A percentile compares a stretch with the other conserved stretches of the same genome.
phyloP scores from a whole-genome alignment of 352 stramenopile species.

The Thalassiosira hispida region DNA sequence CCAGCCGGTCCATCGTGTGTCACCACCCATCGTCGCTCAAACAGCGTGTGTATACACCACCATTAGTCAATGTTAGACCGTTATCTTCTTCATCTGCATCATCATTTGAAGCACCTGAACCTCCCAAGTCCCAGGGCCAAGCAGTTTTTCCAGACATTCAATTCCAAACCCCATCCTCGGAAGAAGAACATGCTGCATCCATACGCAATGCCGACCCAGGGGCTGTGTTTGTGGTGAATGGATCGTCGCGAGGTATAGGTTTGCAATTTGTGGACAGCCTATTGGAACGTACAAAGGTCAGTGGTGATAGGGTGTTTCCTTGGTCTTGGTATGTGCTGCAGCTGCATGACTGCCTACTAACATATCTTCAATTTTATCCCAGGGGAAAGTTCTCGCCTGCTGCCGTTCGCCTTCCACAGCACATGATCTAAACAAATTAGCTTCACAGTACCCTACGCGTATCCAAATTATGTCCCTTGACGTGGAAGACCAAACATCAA shows the following conservation, averaged over 20 bases:
- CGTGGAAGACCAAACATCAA: conserved; percentile 49
- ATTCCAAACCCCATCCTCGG: conserved; percentile 25
- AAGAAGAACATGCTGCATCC: not conserved
- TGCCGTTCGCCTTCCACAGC: conserved; percentile 60
- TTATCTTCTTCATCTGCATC: conserved; percentile 16
- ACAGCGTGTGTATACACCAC: not conserved
- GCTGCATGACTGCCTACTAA: not conserved
- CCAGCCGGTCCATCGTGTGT: not conserved
- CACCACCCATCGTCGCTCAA: not conserved
- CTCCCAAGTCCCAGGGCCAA: conserved; percentile 58
- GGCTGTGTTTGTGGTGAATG: conserved; percentile 58
- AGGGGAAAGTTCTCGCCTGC: conserved; percentile 76
- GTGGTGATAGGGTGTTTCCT: not conserved
- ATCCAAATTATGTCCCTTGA: conserved; percentile 47
- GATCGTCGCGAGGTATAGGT: conserved; percentile 53
- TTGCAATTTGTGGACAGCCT: conserved; percentile 50
- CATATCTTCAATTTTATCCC: too few species aligned
- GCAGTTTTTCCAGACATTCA: conserved; percentile 65
- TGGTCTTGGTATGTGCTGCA: not conserved
- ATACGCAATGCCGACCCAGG: conserved; percentile 43
- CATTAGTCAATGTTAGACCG: not conserved
- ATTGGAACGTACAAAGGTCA: conserved; percentile 24
- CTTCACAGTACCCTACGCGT: not conserved
- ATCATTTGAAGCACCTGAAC: conserved; percentile 63
- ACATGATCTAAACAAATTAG: conserved; percentile 34